Evolutionary conservation across 1,139 yeast genomes (phyloP).

Genomic region (Lodderomyces orthopsilosis): DNA sequence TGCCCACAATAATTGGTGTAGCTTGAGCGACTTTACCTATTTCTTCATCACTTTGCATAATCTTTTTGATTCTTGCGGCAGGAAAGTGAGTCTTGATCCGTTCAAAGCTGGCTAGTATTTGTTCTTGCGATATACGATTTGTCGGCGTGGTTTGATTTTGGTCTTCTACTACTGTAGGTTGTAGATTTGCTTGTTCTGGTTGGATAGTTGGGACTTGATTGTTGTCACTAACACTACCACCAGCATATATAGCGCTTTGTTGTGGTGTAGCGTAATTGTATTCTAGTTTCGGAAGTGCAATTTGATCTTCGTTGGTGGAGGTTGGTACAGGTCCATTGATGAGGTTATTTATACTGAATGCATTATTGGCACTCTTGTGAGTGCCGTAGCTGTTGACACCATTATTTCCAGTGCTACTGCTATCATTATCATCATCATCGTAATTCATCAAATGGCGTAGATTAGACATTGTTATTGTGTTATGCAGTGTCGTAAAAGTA

Average conservation of each 20-base stretch:
- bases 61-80: slow-evolving; percentile 91
- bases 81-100: slow-evolving; percentile 91
- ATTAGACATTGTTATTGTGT: slow-evolving; percentile 12
- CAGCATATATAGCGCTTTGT: background rate
- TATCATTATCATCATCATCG: slow-evolving; percentile 12
- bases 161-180: slow-evolving; percentile 3
- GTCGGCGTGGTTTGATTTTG: slow-evolving; percentile 2
- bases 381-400: background rate
- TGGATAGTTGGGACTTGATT: background rate
- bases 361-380: background rate
- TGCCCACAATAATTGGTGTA: slow-evolving; percentile 93
- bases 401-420: background rate
- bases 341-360: slow-evolving; percentile 3
- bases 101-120: slow-evolving; percentile 37
- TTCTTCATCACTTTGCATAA: slow-evolving; percentile 98
- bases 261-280: slow-evolving; percentile 1
- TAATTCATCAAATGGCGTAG: slow-evolving; percentile 15
- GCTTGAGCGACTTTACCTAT: slow-evolving; percentile 99
- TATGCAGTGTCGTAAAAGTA: background rate
- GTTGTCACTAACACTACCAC: background rate
- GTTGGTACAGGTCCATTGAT: slow-evolving; percentile 1
- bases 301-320: background rate
- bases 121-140: slow-evolving; percentile 22
- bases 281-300: background rate
- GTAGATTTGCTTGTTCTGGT: background rate